Percentiles rank a stretch among this genome's conserved stretches.
phyloP scores from a whole-genome alignment of 2,329 filamentous ascomycete genomes.

The Tolypocladium amazonense region DNA sequence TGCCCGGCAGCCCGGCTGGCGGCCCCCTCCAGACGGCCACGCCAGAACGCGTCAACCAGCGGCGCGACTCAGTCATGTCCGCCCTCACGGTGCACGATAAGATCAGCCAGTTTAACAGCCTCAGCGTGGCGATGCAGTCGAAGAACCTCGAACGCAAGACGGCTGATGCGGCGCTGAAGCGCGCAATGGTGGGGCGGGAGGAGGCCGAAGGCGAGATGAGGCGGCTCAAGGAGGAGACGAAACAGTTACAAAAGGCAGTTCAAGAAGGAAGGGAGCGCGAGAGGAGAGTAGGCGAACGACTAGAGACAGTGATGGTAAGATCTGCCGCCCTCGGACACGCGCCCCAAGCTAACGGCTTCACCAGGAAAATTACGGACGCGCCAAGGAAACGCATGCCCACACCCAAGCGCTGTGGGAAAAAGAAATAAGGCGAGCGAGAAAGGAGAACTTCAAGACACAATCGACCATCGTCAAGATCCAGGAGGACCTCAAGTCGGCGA shows the following conservation, averaged over 20 bases:
- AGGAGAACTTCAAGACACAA: conserved; percentile 67
- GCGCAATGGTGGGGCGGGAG: conserved; percentile 57
- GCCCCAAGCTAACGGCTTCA: neutral
- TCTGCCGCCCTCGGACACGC: too few relatives aligned
- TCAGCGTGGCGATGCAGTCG: conserved; percentile 49
- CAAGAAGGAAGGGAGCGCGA: conserved; percentile 59
- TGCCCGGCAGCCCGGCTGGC: conserved; percentile 39
- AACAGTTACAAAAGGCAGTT: conserved; percentile 42
- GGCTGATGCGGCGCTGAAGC: conserved; percentile 54
- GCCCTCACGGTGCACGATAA: conserved; percentile 49
- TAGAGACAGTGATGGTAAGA: conserved; percentile 60
- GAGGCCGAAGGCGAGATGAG: conserved; percentile 61
- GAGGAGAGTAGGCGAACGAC: conserved; percentile 52
- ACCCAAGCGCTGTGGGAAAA: conserved; percentile 63
- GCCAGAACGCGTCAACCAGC: conserved; percentile 52
- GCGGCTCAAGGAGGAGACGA: conserved; percentile 50
- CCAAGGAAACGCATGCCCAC: conserved; percentile 59
- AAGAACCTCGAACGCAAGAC: conserved; percentile 54
- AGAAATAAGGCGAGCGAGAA: conserved; percentile 57
- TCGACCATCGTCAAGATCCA: conserved; percentile 60
- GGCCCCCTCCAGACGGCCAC: conserved; percentile 50
- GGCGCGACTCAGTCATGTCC: conserved; percentile 25
- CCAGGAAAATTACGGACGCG: conserved; percentile 59
- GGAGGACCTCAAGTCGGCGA: conserved; percentile 58
- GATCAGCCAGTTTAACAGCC: conserved; percentile 62